phyloP scores from a whole-genome alignment of 768 basidiomycete genomes.

The Macrocybe gigantea region DNA sequence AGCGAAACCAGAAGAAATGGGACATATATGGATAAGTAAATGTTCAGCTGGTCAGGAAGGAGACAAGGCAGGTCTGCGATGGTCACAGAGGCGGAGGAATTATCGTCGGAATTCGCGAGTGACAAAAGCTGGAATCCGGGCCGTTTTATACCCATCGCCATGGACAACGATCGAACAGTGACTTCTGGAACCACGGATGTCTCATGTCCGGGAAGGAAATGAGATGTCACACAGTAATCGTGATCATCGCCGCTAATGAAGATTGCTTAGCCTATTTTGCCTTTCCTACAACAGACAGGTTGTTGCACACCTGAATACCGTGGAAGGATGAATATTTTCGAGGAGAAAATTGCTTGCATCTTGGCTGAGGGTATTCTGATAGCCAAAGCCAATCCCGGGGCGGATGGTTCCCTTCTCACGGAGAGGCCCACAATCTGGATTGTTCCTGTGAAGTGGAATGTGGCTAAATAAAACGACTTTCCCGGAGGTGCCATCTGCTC shows the following conservation, averaged over 20 bases:
- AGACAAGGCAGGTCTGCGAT: conserved; percentile 63
- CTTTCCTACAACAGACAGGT: not conserved
- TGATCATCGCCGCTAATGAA: conserved; percentile 81
- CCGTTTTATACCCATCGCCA: conserved; percentile 77
- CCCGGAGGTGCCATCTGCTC: conserved; percentile 12
- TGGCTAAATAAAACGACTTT: conserved; percentile 74
- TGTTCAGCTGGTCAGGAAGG: conserved; percentile 78
- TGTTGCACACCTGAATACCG: conserved; percentile 65
- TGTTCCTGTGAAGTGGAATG: conserved; percentile 80
- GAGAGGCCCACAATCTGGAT: conserved; percentile 67
- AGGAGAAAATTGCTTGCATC: conserved; percentile 65
- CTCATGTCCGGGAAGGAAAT: conserved; percentile 14
- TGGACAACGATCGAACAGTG: conserved; percentile 85
- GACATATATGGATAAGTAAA: conserved; percentile 70
- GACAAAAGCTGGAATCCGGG: conserved; percentile 93
- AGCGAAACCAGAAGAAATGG: conserved; percentile 64
- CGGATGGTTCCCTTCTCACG: conserved; percentile 73
- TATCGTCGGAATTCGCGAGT: conserved; percentile 29
- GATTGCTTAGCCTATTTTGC: conserved; percentile 5
- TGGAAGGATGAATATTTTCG: conserved; percentile 51
- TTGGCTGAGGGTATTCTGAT: conserved; percentile 77
- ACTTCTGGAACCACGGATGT: conserved; percentile 54
- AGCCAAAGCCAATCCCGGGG: conserved; percentile 72
- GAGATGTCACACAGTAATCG: conserved; percentile 82
- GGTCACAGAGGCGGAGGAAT: conserved; percentile 12